phyloP scores from a whole-genome alignment of 2,329 filamentous ascomycete genomes.

The Scedosporium apiospermum region DNA sequence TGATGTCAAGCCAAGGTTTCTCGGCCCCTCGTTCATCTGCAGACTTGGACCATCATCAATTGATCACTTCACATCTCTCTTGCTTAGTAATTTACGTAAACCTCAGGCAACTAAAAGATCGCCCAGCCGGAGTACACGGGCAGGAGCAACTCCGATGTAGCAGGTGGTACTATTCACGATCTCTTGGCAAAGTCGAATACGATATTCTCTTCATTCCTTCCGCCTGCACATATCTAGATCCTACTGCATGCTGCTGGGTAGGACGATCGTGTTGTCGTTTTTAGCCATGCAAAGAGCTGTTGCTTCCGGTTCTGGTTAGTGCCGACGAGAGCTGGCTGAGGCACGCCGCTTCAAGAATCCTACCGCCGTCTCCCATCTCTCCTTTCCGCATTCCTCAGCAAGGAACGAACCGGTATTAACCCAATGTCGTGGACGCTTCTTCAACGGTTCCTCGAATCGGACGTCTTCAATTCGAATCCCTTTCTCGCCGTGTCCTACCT shows the following conservation, averaged over 20 bases:
- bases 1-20: neutral
- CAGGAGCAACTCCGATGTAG: neutral
- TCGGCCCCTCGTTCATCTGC: neutral
- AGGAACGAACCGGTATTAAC: conserved; percentile 19
- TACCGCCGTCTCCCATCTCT: conserved; percentile 11
- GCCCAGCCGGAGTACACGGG: neutral
- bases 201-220: neutral
- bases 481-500: conserved; percentile 84
- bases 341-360: conserved; percentile 22
- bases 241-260: neutral
- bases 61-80: neutral
- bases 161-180: neutral
- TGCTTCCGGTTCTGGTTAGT: conserved; percentile 15
- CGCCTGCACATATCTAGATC: neutral
- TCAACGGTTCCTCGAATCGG: conserved; percentile 84
- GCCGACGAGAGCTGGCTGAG: conserved; percentile 29
- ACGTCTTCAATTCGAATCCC: conserved; percentile 87
- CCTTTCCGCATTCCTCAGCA: conserved; percentile 20
- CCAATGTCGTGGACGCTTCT: conserved; percentile 78
- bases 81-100: neutral
- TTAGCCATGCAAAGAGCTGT: conserved; percentile 17
- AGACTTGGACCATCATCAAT: neutral
- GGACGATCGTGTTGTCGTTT: conserved; percentile 3
- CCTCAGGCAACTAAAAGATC: conserved; percentile 1
- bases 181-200: neutral